Percentiles rank a stretch among this genome's conserved stretches.
Conservation (phyloP, 345 rosid genomes). For the Capsella bursapastoris region DNA sequence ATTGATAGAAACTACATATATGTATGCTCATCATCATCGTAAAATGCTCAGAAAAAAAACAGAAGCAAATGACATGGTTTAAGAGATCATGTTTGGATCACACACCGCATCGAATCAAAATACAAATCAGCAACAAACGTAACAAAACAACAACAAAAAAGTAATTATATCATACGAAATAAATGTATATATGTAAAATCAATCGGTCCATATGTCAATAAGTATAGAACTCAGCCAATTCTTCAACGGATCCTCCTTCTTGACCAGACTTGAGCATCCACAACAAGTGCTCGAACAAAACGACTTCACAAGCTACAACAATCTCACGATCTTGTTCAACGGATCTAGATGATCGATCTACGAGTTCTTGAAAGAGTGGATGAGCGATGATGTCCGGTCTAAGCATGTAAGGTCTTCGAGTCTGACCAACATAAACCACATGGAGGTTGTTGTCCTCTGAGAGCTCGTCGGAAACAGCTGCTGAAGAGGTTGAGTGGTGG, state of each 20-base stretch:
- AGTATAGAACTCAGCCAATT: slow-evolving; percentile 68
- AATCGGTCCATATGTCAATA: slow-evolving; percentile 39
- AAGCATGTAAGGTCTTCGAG: slow-evolving; percentile 73
- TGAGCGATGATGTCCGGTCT: slow-evolving; percentile 63
- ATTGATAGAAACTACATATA: slow-evolving; percentile 15
- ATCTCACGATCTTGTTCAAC: slow-evolving; percentile 45
- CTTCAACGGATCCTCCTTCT: slow-evolving; percentile 47
- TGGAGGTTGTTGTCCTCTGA: slow-evolving; percentile 48
- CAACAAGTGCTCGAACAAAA: slow-evolving; percentile 88
- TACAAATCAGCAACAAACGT: slow-evolving; percentile 31
- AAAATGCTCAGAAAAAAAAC: slow-evolving; percentile 40
- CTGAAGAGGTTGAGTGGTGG: slow-evolving; percentile 41
- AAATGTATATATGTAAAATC: slow-evolving; percentile 17
- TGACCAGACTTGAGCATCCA: slow-evolving; percentile 79
- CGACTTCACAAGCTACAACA: slow-evolving; percentile 85
- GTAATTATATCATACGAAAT: slow-evolving; percentile 35
- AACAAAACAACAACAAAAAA: slow-evolving; percentile 20
- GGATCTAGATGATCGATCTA: slow-evolving; percentile 59
- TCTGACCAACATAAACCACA: slow-evolving; percentile 87
- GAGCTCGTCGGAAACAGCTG: slow-evolving; percentile 40
- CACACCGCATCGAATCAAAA: slow-evolving; percentile 39
- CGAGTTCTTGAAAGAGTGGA: slow-evolving; percentile 79
- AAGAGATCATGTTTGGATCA: slow-evolving; percentile 42
- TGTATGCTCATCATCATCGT: slow-evolving; percentile 33
- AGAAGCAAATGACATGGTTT: slow-evolving; percentile 42